Percentiles rank a stretch among this genome's conserved stretches.
Evolutionary conservation across 176 grass and related monocot genomes (phyloP).

Genomic region (Triticum monococcum): DNA sequence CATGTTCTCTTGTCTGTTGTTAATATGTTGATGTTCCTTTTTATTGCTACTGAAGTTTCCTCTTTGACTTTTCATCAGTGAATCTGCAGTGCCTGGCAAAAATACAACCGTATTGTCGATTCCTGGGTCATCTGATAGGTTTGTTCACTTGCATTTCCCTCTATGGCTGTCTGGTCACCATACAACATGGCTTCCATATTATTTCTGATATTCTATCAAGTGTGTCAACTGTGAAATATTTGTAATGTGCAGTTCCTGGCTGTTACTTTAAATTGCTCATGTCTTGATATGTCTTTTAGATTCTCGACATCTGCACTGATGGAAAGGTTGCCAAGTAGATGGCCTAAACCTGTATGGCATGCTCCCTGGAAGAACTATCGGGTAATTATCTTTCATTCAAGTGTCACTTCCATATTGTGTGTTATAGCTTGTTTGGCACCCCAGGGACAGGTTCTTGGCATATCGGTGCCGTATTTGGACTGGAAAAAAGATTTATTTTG

Average conservation of each 20-base stretch:
- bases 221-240: background rate
- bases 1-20: constrained; percentile 11
- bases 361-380: constrained; percentile 98
- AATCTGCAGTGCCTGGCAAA: constrained; percentile 59
- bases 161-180: background rate
- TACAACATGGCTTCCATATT: background rate
- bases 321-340: constrained; percentile 96
- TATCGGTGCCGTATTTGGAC: background rate
- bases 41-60: background rate
- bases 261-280: constrained; percentile 13
- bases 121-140: constrained; percentile 75
- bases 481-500: constrained; percentile 13
- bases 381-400: constrained; percentile 41
- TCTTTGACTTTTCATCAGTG: constrained; percentile 39
- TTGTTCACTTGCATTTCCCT: constrained; percentile 33
- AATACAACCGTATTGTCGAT: constrained; percentile 60
- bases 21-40: constrained; percentile 19
- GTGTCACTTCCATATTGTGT: background rate
- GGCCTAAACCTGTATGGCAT: constrained; percentile 93
- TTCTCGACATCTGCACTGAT: constrained; percentile 86
- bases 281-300: constrained; percentile 35
- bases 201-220: background rate
- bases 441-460: background rate
- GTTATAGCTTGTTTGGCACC: constrained; percentile 9
- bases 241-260: background rate